phyloP scores from a whole-genome alignment of 306 rosid species.

The Coriaria nepalensis region DNA sequence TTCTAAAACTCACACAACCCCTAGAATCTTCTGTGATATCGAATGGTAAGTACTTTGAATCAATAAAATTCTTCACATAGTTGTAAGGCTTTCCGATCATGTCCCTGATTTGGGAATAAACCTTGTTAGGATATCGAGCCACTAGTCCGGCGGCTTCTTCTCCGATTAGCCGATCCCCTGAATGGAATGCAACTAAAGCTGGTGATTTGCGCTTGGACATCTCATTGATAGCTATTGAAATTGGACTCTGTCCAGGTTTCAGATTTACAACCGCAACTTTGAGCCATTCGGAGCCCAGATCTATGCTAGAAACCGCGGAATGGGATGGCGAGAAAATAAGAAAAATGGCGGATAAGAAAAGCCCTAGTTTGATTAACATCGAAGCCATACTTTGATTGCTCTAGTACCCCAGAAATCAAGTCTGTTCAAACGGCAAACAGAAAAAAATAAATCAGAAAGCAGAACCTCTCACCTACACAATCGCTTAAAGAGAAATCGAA shows the following conservation, averaged over 20 bases:
- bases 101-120: conserved; percentile 70
- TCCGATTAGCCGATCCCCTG: conserved; percentile 65
- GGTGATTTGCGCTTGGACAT: conserved; percentile 97
- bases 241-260: conserved; percentile 85
- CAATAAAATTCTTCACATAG: conserved; percentile 29
- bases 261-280: conserved; percentile 94
- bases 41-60: conserved; percentile 65
- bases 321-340: conserved; percentile 47
- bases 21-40: conserved; percentile 48
- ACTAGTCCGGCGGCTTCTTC: conserved; percentile 89
- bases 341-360: conserved; percentile 22
- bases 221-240: conserved; percentile 82
- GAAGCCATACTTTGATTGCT: conserved; percentile 43
- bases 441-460: background rate
- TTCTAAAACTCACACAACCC: conserved; percentile 43
- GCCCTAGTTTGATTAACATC: conserved; percentile 31
- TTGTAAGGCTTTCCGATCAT: conserved; percentile 58
- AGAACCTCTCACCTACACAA: background rate
- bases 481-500: conserved; percentile 5
- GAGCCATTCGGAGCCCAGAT: conserved; percentile 87
- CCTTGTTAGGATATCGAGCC: conserved; percentile 82
- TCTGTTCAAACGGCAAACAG: conserved; percentile 24
- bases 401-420: conserved; percentile 9
- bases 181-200: conserved; percentile 60
- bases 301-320: conserved; percentile 84